phyloP scores from a whole-genome alignment of 345 rosid genomes.

The Salix suchowensis region DNA sequence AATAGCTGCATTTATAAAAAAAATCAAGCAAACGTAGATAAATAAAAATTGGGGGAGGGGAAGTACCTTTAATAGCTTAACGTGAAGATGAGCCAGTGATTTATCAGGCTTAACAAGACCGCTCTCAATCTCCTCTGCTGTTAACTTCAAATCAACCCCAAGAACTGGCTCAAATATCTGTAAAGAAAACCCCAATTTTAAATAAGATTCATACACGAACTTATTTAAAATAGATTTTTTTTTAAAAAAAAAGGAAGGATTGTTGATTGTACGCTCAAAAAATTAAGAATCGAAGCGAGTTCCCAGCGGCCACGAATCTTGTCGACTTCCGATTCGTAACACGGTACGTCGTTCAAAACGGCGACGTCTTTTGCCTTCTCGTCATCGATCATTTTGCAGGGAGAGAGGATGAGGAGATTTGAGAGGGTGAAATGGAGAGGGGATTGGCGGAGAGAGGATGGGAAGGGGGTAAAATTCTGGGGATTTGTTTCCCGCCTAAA shows the following conservation, averaged over 20 bases:
- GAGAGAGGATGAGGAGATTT: background rate
- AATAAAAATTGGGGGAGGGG: background rate
- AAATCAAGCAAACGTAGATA: background rate
- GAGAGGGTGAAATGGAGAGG: background rate
- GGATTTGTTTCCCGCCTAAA: constrained; percentile 30
- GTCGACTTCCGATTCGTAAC: constrained; percentile 34
- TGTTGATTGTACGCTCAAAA: constrained; percentile 45
- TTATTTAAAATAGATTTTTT: background rate
- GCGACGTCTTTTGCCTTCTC: background rate
- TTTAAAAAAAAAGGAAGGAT: background rate
- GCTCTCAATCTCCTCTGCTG: constrained; percentile 70
- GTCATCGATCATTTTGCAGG: constrained; percentile 29
- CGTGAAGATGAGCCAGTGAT: constrained; percentile 61
- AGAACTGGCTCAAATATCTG: constrained; percentile 73
- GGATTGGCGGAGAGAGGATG: background rate
- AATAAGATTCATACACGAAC: background rate
- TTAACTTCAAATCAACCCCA: constrained; percentile 47
- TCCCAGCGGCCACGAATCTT: constrained; percentile 79
- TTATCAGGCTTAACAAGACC: constrained; percentile 52
- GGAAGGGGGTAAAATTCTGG: constrained; percentile 5
- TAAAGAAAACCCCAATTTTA: background rate
- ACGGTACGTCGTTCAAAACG: constrained; percentile 6
- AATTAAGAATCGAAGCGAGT: constrained; percentile 85
- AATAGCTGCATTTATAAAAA: background rate
- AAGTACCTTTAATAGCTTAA: constrained; percentile 62